Percentiles rank a stretch among this genome's conserved stretches.
Conservation (phyloP, 2,329 filamentous ascomycete genomes). For the Coniosporium tulheliwenetii region DNA sequence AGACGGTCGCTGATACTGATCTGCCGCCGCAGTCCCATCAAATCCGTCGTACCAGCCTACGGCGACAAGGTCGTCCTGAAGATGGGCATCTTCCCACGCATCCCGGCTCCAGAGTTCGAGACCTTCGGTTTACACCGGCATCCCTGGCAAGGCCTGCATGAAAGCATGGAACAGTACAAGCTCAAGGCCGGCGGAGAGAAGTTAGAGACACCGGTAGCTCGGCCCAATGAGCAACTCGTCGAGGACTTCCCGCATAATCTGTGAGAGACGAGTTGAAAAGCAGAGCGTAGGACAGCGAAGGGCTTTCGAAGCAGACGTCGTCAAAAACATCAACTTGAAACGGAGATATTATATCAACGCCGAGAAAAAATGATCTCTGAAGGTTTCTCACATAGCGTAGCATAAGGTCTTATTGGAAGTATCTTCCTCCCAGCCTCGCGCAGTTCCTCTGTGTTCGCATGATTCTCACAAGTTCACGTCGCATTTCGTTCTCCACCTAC, state of each 20-base stretch:
- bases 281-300: background rate
- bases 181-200: constrained; percentile 22
- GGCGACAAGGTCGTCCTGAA: constrained; percentile 32
- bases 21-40: constrained; percentile 24
- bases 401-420: background rate
- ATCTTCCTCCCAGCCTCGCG: no score
- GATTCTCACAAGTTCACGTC: no score
- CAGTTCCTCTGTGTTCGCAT: no score
- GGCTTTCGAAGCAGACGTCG: background rate
- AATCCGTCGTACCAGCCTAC: constrained; percentile 23
- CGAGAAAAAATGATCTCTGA: background rate
- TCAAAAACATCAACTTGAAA: no score
- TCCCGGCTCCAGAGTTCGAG: constrained; percentile 30
- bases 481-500: no score
- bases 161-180: constrained; percentile 22
- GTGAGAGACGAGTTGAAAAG: background rate
- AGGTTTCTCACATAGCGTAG: background rate
- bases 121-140: constrained; percentile 28
- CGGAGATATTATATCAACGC: no score
- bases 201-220: constrained; percentile 10
- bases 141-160: constrained; percentile 25
- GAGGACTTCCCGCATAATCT: background rate
- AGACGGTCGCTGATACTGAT: constrained; percentile 3
- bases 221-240: background rate
- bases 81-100: constrained; percentile 33